Evolutionary conservation across 2,329 filamentous ascomycete genomes (phyloP).

Genomic region (Rachicladosporium sp.): DNA sequence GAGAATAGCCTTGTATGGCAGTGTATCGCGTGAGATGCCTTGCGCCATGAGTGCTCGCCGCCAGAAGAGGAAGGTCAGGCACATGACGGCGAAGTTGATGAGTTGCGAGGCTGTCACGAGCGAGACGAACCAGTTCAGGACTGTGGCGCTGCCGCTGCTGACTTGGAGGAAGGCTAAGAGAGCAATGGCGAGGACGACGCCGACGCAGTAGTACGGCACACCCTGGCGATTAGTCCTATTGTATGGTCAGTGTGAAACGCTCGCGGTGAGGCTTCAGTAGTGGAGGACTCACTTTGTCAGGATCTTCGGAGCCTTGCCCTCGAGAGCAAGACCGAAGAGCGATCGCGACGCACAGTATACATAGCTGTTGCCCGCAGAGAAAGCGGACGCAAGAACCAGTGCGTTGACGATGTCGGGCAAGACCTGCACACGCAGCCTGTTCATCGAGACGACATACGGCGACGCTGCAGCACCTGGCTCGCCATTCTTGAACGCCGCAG

Average conservation of each 20-base stretch:
- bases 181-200: slow-evolving; percentile 51
- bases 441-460: slow-evolving; percentile 57
- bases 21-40: slow-evolving; percentile 49
- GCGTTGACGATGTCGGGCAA: slow-evolving; percentile 63
- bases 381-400: slow-evolving; percentile 53
- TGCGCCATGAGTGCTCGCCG: slow-evolving; percentile 56
- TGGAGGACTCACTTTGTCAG: slow-evolving; percentile 1
- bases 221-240: slow-evolving; percentile 48
- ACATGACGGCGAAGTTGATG: slow-evolving; percentile 58
- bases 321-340: slow-evolving; percentile 54
- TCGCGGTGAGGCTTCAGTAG: background rate
- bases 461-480: slow-evolving; percentile 53
- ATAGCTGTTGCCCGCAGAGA: slow-evolving; percentile 56
- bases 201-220: slow-evolving; percentile 63
- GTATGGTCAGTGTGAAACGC: slow-evolving; percentile 23
- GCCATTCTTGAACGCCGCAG: slow-evolving; percentile 45
- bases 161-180: slow-evolving; percentile 63
- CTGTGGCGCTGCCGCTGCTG: slow-evolving; percentile 51
- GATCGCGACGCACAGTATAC: slow-evolving; percentile 56
- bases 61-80: slow-evolving; percentile 59
- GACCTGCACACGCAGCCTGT: slow-evolving; percentile 48
- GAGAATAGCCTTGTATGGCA: slow-evolving; percentile 55
- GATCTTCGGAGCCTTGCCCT: slow-evolving; percentile 35
- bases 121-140: slow-evolving; percentile 59
- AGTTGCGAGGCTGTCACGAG: slow-evolving; percentile 61